Conservation (phyloP, 1,284 basidiomycete genomes). For the Earliella scabrosa region DNA sequence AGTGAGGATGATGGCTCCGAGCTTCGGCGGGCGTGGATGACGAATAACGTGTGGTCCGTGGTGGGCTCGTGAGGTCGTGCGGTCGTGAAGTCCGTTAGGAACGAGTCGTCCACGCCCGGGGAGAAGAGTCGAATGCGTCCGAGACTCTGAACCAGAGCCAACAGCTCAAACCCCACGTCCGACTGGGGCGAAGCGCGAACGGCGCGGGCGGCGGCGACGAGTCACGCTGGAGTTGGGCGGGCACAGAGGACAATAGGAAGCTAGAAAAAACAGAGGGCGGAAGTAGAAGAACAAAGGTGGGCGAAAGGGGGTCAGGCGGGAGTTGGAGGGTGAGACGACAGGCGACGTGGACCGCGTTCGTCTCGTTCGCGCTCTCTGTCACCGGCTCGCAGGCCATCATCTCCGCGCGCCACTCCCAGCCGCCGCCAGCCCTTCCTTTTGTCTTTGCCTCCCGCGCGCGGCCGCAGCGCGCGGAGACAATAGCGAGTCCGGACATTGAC, state of each 20-base stretch:
- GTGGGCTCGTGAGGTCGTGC: slow-evolving; percentile 2
- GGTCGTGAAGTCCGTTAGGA: neutral
- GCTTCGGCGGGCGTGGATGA: neutral
- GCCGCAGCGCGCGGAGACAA: neutral
- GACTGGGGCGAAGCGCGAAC: too few species aligned
- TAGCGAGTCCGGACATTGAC: neutral
- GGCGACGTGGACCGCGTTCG: slow-evolving; percentile 1
- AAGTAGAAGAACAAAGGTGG: neutral
- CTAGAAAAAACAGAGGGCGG: neutral
- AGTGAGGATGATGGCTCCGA: neutral
- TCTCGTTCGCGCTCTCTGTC: neutral
- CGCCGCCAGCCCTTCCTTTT: neutral
- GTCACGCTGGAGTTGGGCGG: neutral
- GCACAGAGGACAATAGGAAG: neutral
- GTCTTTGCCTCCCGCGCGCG: neutral
- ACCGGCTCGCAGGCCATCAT: neutral
- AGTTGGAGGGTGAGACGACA: slow-evolving; percentile 2
- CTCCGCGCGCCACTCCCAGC: slow-evolving; percentile 9
- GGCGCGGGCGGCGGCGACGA: neutral
- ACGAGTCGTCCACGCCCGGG: too few species aligned
- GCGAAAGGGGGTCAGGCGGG: neutral
- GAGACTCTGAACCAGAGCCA: too few species aligned
- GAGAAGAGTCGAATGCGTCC: neutral
- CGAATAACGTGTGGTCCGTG: neutral
- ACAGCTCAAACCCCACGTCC: too few species aligned